phyloP scores from a whole-genome alignment of 345 rosid species.

The Brassica nigra region DNA sequence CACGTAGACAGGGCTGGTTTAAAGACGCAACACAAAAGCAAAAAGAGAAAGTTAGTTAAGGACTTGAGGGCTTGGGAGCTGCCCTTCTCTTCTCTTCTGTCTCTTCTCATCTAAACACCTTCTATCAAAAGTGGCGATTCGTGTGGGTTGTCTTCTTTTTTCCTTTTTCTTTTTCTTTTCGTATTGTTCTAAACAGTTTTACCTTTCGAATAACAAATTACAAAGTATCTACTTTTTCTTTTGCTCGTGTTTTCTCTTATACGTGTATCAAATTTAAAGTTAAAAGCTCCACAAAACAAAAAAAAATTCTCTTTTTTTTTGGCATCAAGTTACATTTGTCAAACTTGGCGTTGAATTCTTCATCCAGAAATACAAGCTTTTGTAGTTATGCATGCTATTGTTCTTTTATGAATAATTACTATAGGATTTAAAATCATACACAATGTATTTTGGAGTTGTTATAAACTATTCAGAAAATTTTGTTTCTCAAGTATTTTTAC shows the following conservation, averaged over 20 bases:
- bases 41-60: constrained; percentile 33
- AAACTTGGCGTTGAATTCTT: constrained; percentile 25
- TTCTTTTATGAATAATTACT: not conserved
- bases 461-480: not conserved
- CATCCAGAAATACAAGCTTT: constrained; percentile 18
- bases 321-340: constrained; percentile 33
- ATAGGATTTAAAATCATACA: not conserved
- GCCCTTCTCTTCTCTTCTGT: constrained; percentile 20
- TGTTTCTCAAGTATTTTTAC: not conserved
- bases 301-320: not conserved
- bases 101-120: not conserved
- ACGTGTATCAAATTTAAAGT: not conserved
- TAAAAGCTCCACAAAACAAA: not conserved
- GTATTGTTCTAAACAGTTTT: constrained; percentile 30
- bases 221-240: constrained; percentile 28
- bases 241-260: constrained; percentile 28
- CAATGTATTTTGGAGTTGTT: not conserved
- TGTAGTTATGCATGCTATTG: constrained; percentile 6
- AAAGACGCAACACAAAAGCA: constrained; percentile 5
- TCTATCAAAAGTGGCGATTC: constrained; percentile 28
- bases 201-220: constrained; percentile 30
- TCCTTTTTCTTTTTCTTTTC: not conserved
- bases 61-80: constrained; percentile 21
- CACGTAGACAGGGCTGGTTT: constrained; percentile 20
- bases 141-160: constrained; percentile 38